phyloP scores from a whole-genome alignment of 2,329 filamentous ascomycete species.

The Fusarium pseudoanthophilum region DNA sequence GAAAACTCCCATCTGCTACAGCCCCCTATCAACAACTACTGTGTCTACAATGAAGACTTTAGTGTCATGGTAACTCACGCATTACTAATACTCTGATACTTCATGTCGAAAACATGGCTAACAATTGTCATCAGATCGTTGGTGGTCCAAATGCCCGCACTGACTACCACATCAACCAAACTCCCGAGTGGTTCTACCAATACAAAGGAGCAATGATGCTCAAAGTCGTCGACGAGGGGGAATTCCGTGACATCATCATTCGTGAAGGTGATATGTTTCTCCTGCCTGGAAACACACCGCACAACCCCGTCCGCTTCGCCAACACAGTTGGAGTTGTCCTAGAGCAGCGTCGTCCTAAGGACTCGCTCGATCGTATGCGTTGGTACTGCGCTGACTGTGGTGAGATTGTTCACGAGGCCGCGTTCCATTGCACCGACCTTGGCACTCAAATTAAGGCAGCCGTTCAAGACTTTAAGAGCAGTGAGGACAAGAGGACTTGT shows the following conservation, averaged over 20 bases:
- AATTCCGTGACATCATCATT: slow-evolving; percentile 88
- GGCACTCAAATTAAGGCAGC: slow-evolving; percentile 95
- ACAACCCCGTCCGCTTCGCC: slow-evolving; percentile 93
- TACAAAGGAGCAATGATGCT: slow-evolving; percentile 93
- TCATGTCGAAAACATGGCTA: neutral
- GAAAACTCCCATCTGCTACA: slow-evolving; percentile 92
- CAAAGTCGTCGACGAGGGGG: slow-evolving; percentile 80
- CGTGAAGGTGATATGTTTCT: slow-evolving; percentile 94
- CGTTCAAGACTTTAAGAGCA: slow-evolving; percentile 81
- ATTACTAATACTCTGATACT: neutral
- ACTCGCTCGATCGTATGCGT: slow-evolving; percentile 79
- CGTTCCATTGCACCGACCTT: slow-evolving; percentile 89
- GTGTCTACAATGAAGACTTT: slow-evolving; percentile 86
- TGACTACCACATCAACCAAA: slow-evolving; percentile 98
- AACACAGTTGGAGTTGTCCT: slow-evolving; percentile 94
- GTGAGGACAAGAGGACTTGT: slow-evolving; percentile 77
- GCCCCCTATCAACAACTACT: slow-evolving; percentile 97
- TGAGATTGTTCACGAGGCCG: slow-evolving; percentile 82
- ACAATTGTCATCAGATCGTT: slow-evolving; percentile 70
- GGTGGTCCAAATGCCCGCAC: slow-evolving; percentile 95
- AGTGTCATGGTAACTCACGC: slow-evolving; percentile 75
- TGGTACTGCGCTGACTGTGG: slow-evolving; percentile 87
- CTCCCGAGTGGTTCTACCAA: slow-evolving; percentile 98
- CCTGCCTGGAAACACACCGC: slow-evolving; percentile 91
- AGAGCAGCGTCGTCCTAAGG: slow-evolving; percentile 81